Base-by-base conservation (phyloP, 163 green algal genomes). In the Trebouxia gelatinosa region DNA sequence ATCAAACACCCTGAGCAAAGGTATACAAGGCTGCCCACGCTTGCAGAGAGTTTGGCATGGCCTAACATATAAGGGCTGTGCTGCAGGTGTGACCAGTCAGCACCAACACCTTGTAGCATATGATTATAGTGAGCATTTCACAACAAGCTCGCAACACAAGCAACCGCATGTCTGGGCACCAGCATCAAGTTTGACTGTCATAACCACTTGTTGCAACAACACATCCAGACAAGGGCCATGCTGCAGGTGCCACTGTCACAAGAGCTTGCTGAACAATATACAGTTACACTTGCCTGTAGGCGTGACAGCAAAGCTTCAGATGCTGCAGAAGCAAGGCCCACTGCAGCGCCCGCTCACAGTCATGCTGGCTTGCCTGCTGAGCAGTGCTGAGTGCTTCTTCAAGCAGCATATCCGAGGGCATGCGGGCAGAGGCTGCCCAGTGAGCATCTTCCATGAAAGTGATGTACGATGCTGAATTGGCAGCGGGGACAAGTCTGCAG, bases 381-480 rank as follows among this genome's bases (percentile, higher is more conserved):
- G 64, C 64, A n/a, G 21, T 5, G 21, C 5, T 29, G 64, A 72
- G 7, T 26, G 64, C 64, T n/a, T 72, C 64, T 37, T 21, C 16
- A 3, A 72, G 64, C 35, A 72, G 64, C 64, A 72, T 23, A 31
- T 54, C 11, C 21, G 64, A 72, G 35, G 64, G 64, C 64, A 72
- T 72, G 35, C 64, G 35, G 5, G 64, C 64, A 31, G 64, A 72
- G 32, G 64, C 64, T 51, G 64, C 64, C 64, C 64, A 72, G 35
- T 72, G 64, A 16, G 64, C 64, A 34, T 72, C 64, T 72, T 35
- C 64, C 64, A 72, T 51, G 35, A 72, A 72, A 9, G 64, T 54
- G 5, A 72, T 72, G 35, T 72, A 72, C 16, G 64, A 72, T 2
- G 64, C 64, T 50, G 64, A 72, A 16, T 72, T 72, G 19, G 64